Evolutionary conservation across 495 filamentous ascomycete species (phyloP).

Genomic region (Peziza echinospora): DNA sequence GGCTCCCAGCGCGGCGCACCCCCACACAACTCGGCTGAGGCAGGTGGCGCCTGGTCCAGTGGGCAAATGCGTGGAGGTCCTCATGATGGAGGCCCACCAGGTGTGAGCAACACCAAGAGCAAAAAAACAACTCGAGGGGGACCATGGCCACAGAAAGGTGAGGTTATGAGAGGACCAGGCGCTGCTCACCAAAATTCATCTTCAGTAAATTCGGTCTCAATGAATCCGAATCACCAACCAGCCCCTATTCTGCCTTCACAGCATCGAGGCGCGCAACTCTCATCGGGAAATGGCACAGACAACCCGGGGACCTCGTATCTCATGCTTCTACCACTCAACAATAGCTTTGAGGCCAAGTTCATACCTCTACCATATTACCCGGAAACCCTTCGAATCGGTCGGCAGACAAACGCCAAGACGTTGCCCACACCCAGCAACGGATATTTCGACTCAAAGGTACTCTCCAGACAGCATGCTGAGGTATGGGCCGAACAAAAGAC

Average conservation of each 20-base stretch:
- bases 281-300: constrained; percentile 31
- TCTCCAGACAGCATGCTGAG: constrained; percentile 89
- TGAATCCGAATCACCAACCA: constrained; percentile 56
- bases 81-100: constrained; percentile 24
- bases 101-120: constrained; percentile 25
- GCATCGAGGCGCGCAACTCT: constrained; percentile 43
- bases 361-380: constrained; percentile 78
- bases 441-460: constrained; percentile 92
- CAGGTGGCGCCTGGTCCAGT: background rate
- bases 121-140: constrained; percentile 32
- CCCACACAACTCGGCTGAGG: background rate
- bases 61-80: constrained; percentile 23
- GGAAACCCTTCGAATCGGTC: constrained; percentile 74
- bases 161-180: constrained; percentile 25
- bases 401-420: constrained; percentile 92
- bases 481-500: constrained; percentile 66
- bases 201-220: constrained; percentile 39
- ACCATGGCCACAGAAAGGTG: constrained; percentile 31
- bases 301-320: constrained; percentile 45
- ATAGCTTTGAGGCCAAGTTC: constrained; percentile 89
- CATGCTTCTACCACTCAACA: constrained; percentile 68
- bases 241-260: constrained; percentile 52
- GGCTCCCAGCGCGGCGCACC: background rate
- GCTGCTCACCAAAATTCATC: constrained; percentile 22
- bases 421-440: constrained; percentile 74